Evolutionary conservation across 2,329 filamentous ascomycete species (phyloP), one percentile per base, ranked within the genome.

Genomic region (Coniochaeta ligniaria): DNA sequence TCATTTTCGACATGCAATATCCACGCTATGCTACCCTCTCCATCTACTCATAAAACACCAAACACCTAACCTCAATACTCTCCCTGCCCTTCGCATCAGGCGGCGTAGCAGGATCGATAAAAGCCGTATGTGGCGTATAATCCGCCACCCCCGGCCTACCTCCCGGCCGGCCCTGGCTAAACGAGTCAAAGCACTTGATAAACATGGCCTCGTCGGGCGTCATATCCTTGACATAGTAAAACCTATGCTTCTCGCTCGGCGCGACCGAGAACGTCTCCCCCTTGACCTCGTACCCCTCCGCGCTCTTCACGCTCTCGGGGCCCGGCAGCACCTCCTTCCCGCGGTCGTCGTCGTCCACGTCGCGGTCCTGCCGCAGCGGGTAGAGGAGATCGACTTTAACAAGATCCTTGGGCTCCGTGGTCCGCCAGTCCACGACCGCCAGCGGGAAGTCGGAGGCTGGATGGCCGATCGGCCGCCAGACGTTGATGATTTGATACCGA

Each of bases 181-280:
- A 72, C 4, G 78, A 81, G 66, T 83, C 81, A 64, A 82, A 83
- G 66, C 81, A 83, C 76, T 83, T 80, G 64, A 80, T 73, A 43
- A 80, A 70, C 64, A 80, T 66, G 9, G 70, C 76, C 70, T 80
- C 76, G n/a, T 78, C 77, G 5, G 77, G 77, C 55, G 78, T 83
- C 86, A 89, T 89, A 66, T 88, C 86, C 72, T 87, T 88, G 69
- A 83, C 75, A 65, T 89, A 90, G 66, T 82, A 88, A 66, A 87
- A 87, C 65, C 77, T 76, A 69, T 90, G 87, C 17, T 70, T 71
- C 8, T 83, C 79, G 64, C 75, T 88, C 3, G 84, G 78, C 54
- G 78, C 75, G 0, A 90, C 82, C 0, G 76, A 78, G 68, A 86
- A 80, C 1, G 85, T 89, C 74, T 89, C 86, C 22, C 87, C 74